Conservation (phyloP, 2,329 filamentous ascomycete species). For the Claviceps purpurea region DNA sequence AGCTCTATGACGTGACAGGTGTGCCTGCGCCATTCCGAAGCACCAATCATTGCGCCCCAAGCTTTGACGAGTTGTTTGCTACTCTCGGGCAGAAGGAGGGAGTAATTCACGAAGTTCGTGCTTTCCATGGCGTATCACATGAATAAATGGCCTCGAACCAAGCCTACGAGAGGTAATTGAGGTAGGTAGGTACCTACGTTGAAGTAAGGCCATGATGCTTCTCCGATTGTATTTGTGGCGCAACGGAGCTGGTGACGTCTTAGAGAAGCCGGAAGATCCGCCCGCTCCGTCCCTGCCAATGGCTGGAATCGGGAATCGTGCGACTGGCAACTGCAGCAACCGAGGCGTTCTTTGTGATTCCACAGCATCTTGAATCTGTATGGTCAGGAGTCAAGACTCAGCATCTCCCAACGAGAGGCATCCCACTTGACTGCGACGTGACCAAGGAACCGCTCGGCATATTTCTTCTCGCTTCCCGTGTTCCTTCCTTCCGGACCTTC, state of each 20-base stretch:
- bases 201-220: neutral
- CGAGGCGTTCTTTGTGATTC: neutral
- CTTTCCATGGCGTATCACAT: too few species aligned
- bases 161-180: neutral
- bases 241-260: neutral
- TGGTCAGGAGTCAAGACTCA: too few species aligned
- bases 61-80: too few species aligned
- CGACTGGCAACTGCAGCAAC: neutral
- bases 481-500: neutral
- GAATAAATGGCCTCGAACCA: neutral
- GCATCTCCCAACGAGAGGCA: too few species aligned
- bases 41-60: neutral
- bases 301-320: neutral
- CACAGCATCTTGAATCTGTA: neutral
- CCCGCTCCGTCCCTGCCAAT: neutral
- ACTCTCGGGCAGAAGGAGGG: too few species aligned
- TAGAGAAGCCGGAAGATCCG: neutral
- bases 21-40: neutral
- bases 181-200: neutral
- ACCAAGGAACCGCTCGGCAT: too few species aligned
- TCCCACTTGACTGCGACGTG: too few species aligned
- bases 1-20: neutral
- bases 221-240: neutral
- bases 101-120: too few species aligned
- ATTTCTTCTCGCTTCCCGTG: neutral